Evolutionary conservation across 2,329 filamentous ascomycete genomes (phyloP).

Genomic region (Aureobasidium subglaciale): DNA sequence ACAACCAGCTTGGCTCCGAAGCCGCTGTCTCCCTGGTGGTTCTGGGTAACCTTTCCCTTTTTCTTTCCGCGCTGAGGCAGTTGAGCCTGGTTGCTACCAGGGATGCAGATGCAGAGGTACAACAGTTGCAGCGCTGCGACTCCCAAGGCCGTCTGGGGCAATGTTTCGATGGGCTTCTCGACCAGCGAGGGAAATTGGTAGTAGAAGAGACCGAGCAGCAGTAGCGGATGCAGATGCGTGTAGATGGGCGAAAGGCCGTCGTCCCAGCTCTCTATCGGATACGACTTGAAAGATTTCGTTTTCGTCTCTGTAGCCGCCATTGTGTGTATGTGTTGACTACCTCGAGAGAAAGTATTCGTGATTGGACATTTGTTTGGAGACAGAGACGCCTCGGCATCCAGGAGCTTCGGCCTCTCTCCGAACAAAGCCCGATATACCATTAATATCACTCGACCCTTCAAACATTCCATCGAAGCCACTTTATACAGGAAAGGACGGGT

Average conservation of each 20-base stretch:
- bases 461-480: background rate
- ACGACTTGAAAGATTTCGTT: conserved; percentile 2
- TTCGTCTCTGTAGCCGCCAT: conserved; percentile 9
- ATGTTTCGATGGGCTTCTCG: conserved; percentile 57
- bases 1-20: conserved; percentile 38
- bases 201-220: conserved; percentile 59
- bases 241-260: conserved; percentile 33
- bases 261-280: conserved; percentile 27
- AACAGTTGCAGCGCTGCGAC: conserved; percentile 57
- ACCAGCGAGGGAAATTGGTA: conserved; percentile 62
- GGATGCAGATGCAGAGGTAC: conserved; percentile 54
- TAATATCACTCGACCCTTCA: background rate
- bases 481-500: background rate
- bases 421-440: conserved; percentile 6
- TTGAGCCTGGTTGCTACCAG: conserved; percentile 39
- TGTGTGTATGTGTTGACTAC: background rate
- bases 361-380: background rate
- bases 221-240: conserved; percentile 59
- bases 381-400: background rate
- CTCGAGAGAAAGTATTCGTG: background rate
- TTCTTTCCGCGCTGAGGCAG: conserved; percentile 38
- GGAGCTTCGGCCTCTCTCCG: background rate
- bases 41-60: conserved; percentile 47
- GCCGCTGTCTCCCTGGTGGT: conserved; percentile 33
- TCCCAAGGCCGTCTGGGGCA: conserved; percentile 55